Evolutionary conservation across 371 early-diverging fungal species (phyloP), one percentile per base, ranked within the genome.

Genomic region (Fennellomyces sp.): DNA sequence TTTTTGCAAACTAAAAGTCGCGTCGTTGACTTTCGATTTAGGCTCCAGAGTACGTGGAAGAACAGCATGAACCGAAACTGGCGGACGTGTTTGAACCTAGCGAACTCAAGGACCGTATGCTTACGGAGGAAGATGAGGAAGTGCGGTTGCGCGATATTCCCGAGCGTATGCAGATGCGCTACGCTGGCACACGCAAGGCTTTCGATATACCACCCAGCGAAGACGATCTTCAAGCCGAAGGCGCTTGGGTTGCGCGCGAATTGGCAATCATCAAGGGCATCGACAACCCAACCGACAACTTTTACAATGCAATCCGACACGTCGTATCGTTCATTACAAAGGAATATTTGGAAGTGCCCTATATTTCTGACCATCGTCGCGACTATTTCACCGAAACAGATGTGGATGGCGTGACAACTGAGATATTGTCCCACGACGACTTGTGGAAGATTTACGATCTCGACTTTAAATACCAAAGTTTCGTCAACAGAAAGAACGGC

Each of bases 81-180:
- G 87, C 82, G 17, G 86, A 94, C 62, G 85, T 97, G 12, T 97
- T 94, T 63, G 97, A 97, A 70, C 98, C 97, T 0, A 86, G 89
- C 23, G 97, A 94, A 67, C 81, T 97, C 38, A 88, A 84, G 21
- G 93, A 85, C 45, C 85, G 91, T 58, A 88, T 96, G 90, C 84
- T 97, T 85, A 97, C 98, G 1, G 93, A 92, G 42, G 78, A 78
- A 58, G 99, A 98, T 70, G 95, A 97, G 56, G 84, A 81, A 5
- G 96, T 98, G 62, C 88, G 95, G 31, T 64, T 85, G 3, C 82
- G 84, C 29, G 98, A 98, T 65, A 76, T 96, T 1, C 99, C 99
- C 5, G 99, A 98, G 60, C 88, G 99, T 42, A 79, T 96, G 69
- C 97, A 96, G 67, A 80, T 87, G 73, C 83, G 84, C 36, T 86